Percentiles rank a stretch among this genome's conserved stretches.
Conservation (phyloP, 129 eudicot species). For the Logfia minima region DNA sequence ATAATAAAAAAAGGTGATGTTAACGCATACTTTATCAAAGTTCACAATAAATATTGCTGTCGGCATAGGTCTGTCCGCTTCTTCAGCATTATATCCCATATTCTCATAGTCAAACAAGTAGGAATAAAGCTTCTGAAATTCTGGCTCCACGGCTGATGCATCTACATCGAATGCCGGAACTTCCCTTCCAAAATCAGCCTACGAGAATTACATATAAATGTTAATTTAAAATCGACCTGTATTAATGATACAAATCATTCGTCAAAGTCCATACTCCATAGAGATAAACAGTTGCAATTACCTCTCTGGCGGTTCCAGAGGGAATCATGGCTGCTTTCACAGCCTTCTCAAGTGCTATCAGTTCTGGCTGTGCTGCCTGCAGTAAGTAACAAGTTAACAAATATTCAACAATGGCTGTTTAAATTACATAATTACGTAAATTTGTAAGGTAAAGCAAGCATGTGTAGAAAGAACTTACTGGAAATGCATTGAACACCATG, state of each 20-base stretch:
- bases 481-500: slow-evolving; percentile 81
- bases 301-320: slow-evolving; percentile 95
- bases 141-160: slow-evolving; percentile 84
- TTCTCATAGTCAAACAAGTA: slow-evolving; percentile 74
- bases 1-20: slow-evolving; percentile 9
- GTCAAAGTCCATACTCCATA: not conserved
- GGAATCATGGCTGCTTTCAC: slow-evolving; percentile 68
- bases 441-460: slow-evolving; percentile 6
- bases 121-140: slow-evolving; percentile 79
- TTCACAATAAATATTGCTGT: slow-evolving; percentile 87
- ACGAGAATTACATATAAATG: slow-evolving; percentile 17
- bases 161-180: slow-evolving; percentile 93
- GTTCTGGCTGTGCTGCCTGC: slow-evolving; percentile 90
- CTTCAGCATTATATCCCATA: slow-evolving; percentile 56
- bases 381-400: slow-evolving; percentile 7
- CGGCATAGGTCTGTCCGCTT: slow-evolving; percentile 77
- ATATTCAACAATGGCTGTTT: slow-evolving; percentile 10
- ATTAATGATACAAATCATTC: not conserved
- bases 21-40: slow-evolving; percentile 76
- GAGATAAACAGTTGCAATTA: slow-evolving; percentile 30
- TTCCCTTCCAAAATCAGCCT: slow-evolving; percentile 95
- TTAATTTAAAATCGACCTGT: slow-evolving; percentile 17
- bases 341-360: slow-evolving; percentile 80
- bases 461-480: slow-evolving; percentile 50
- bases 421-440: not conserved